phyloP scores from a whole-genome alignment of 2,329 filamentous ascomycete species.

The Tolypocladium amazonense region DNA sequence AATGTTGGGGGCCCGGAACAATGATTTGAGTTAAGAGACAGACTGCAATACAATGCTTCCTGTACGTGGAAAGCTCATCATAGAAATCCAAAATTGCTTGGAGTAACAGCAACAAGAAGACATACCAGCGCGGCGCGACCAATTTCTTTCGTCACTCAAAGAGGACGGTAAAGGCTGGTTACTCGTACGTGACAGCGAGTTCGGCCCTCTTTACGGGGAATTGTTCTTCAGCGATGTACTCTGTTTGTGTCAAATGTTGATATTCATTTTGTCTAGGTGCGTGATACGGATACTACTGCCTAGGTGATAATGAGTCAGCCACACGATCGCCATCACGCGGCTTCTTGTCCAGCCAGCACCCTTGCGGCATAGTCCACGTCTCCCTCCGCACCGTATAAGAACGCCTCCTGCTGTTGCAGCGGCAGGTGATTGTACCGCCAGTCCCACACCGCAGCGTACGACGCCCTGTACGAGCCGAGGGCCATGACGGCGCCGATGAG shows the following conservation, averaged over 20 bases:
- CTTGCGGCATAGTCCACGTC: conserved; percentile 7
- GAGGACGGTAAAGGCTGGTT: no score
- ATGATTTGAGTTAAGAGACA: no score
- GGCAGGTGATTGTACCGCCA: conserved; percentile 60
- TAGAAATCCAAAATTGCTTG: not conserved
- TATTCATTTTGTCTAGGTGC: not conserved
- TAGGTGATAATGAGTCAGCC: not conserved
- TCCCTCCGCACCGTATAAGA: conserved; percentile 6
- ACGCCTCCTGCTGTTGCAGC: conserved; percentile 26
- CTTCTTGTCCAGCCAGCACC: not conserved
- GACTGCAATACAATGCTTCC: not conserved
- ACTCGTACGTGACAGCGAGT: no score
- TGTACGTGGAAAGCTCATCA: not conserved
- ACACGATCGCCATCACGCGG: not conserved
- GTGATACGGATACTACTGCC: not conserved
- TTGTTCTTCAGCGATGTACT: not conserved
- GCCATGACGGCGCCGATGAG: conserved; percentile 54
- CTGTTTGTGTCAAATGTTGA: no score
- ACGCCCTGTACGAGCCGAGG: conserved; percentile 52
- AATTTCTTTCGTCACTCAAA: not conserved
- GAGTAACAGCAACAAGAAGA: not conserved
- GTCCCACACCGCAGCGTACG: conserved; percentile 59
- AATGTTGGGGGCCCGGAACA: no score
- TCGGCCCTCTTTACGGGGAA: no score
- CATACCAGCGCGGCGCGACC: not conserved